Base-by-base conservation (phyloP, 2,329 filamentous ascomycete genomes). In the Aspergillus novofumigatus region DNA sequence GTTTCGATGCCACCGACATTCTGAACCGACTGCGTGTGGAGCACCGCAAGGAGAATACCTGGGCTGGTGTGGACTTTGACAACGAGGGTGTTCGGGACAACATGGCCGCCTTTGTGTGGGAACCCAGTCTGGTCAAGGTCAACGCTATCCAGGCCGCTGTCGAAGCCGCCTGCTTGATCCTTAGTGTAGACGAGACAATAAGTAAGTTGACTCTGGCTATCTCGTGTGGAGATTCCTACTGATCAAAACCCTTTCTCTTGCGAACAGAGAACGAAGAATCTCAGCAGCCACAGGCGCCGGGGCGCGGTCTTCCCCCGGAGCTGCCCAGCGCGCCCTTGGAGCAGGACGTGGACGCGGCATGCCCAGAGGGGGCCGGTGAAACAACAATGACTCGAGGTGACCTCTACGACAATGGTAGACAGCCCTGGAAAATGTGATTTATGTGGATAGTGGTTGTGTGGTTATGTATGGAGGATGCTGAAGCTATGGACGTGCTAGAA, bases 131-230 rank as follows among this genome's bases (percentile, higher is more conserved):
- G 62, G 90, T 99, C 72, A 99, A 99, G 86, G 83, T 95, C 75
- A 99, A 99, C 76, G 94, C 94, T 65, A 89, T 99, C 63, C 92
- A 96, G 80, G 93, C 94, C 21, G 94, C 94, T 52, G 92, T 92
- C 32, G 94, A 99, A 79, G 94, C 94, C 23, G 90, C 89, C 66
- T 99, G 94, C 79, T 79, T 99, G 79, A 97, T 99, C 65, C 79
- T 99, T 69, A 89, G 91, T 67, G 94, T 99, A 56, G 94, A 99
- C 72, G 94, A 99, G 85, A 99, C 94, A 35, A 97, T 99, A 78
- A 92, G 87, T 84, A 79, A 67, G 80, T 72, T n/a, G 45, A 25
- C 14, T 21, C n/a, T 17, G 26, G 44, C 51, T 29, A 14, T 28
- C 47, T 28, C 23, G 45, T 21, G 38, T 17, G 49, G 20, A 50